Evolutionary conservation across 352 stramenopile species (phyloP).

Genomic region (Phytophthora sansomeana): DNA sequence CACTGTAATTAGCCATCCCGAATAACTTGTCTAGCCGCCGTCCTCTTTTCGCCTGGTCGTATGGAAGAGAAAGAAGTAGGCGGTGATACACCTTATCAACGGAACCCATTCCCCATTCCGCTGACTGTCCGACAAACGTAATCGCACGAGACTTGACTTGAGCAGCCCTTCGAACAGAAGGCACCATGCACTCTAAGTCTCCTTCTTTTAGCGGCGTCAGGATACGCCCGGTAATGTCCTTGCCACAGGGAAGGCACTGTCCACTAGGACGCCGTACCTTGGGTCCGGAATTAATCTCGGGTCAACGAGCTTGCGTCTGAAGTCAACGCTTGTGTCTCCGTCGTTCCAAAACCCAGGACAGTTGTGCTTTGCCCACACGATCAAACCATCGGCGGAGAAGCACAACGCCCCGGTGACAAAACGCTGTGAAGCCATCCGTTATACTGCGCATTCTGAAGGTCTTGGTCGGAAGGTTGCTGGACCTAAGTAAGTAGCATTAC

Average conservation of each 20-base stretch:
- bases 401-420: not conserved
- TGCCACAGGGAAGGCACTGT: not conserved
- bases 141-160: not conserved
- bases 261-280: too few relatives aligned
- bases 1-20: not conserved
- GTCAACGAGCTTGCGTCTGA: not conserved
- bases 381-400: not conserved
- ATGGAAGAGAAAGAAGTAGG: not conserved
- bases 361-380: not conserved
- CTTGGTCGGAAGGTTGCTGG: not conserved
- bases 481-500: too few relatives aligned
- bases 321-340: not conserved
- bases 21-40: not conserved
- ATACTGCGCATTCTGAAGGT: slow-evolving; percentile 1
- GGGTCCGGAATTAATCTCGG: not conserved
- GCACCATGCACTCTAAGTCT: not conserved
- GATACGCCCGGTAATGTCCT: not conserved
- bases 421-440: not conserved
- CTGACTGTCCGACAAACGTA: not conserved
- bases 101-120: not conserved
- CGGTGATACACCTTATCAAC: not conserved
- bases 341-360: not conserved
- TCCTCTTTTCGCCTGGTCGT: not conserved
- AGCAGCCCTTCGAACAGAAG: not conserved
- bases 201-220: not conserved